A percentile compares a stretch with the other conserved stretches of the same genome.
Evolutionary conservation across 1,139 yeast species (phyloP).

Genomic region (Sugiyamaella pinicola): DNA sequence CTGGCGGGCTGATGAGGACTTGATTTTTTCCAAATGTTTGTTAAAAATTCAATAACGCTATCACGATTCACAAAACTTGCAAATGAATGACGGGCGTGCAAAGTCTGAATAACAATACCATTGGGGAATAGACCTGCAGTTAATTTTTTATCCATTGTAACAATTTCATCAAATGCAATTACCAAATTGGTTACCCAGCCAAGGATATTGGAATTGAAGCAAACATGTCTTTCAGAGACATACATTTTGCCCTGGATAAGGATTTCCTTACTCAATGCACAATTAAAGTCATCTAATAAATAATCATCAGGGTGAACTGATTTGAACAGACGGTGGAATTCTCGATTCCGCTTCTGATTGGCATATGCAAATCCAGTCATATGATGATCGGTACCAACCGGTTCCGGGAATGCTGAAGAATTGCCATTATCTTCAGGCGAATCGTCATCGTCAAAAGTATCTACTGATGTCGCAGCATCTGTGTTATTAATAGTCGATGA

Average conservation of each 20-base stretch:
- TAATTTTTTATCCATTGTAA: constrained; percentile 71
- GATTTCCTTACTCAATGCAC: constrained; percentile 88
- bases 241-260: constrained; percentile 89
- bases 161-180: constrained; percentile 71
- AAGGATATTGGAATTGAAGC: constrained; percentile 87
- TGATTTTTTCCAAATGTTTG: constrained; percentile 44
- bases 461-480: background rate
- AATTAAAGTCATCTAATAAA: constrained; percentile 79
- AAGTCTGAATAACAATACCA: constrained; percentile 76
- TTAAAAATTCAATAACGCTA: constrained; percentile 67
- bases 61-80: constrained; percentile 89
- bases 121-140: constrained; percentile 93
- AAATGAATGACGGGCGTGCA: constrained; percentile 65
- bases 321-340: constrained; percentile 76
- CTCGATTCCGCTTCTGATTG: constrained; percentile 67
- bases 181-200: constrained; percentile 91
- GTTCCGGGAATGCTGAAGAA: constrained; percentile 4
- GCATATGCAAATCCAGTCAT: constrained; percentile 54
- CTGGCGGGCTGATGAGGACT: constrained; percentile 42
- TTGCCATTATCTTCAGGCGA: constrained; percentile 12
- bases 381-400: constrained; percentile 1
- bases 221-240: constrained; percentile 74
- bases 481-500: background rate
- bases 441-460: constrained; percentile 14
- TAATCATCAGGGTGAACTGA: constrained; percentile 70